Evolutionary conservation across 257 asterid species (phyloP), one percentile per base, ranked within the genome.

Genomic region (Lycium ferocissimum): DNA sequence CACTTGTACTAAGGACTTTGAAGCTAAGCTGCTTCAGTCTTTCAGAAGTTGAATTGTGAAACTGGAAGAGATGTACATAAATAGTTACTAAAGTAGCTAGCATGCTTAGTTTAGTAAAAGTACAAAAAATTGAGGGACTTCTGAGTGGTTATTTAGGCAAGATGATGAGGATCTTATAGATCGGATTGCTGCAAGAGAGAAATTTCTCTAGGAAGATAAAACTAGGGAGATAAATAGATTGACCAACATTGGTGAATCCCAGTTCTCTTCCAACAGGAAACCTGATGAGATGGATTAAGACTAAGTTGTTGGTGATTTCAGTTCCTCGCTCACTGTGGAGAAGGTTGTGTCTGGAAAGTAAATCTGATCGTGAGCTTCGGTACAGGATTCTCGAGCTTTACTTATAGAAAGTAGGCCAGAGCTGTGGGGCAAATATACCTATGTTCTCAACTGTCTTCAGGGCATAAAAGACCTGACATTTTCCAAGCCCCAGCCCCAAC

Each of bases 401-500:
- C 95, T 93, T 71, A 90, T 94, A 97, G 99, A 97, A 87, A 97
- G 99, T 88, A 85, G 99, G 85, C 99, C 99, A 1, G 99, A 97
- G 86, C 97, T 97, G 40, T 97, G 99, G 99, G 99, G 99, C 40
- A 97, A 94, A 87, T 97, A 97, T 86, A 97, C 99, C 43, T 95
- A 86, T 63, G 98, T 93, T 61, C 97, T 97, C 59, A 97, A 97
- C 57, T 98, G 98, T 51, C 99, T 97, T 83, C 99, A 40, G 99
- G 99, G 99, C 26, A 91, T 95, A 17, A 89, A 95, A 14, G 99
- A 94, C 86, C 91, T 88, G 37, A 99, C 97, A 6, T 95, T 93
- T 84, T 89, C 92, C 4, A 93, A 91, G 91, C 92, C 95, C 78
- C 98, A 95, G 78, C 85, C 93, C 9, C 94, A 94, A 35, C 70